Conservation (phyloP, 2,329 filamentous ascomycete genomes). For the Fusarium metavorans region DNA sequence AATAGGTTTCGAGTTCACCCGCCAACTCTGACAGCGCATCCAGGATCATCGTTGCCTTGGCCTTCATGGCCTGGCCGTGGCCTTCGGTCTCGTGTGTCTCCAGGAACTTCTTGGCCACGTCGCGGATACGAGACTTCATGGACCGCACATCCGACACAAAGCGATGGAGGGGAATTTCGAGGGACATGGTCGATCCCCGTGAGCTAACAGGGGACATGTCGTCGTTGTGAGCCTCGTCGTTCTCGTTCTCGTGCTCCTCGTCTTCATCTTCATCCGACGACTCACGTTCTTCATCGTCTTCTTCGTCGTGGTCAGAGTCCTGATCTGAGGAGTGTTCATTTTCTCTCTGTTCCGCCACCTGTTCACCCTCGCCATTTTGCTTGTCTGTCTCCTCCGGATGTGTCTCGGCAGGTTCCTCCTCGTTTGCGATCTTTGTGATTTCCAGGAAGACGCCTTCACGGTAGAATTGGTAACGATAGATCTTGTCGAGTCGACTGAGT, state of each 20-base stretch:
- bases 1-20: constrained; percentile 77
- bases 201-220: constrained; percentile 76
- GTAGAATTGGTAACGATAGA: constrained; percentile 97
- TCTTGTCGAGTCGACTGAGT: constrained; percentile 82
- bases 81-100: constrained; percentile 84
- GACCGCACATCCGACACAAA: constrained; percentile 63
- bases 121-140: constrained; percentile 75
- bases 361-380: constrained; percentile 43
- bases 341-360: constrained; percentile 44
- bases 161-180: constrained; percentile 66
- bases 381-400: constrained; percentile 29
- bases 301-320: constrained; percentile 45
- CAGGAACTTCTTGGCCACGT: constrained; percentile 85
- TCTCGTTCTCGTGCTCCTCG: constrained; percentile 61
- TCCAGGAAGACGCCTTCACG: constrained; percentile 95
- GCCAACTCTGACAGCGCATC: constrained; percentile 78
- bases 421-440: constrained; percentile 81
- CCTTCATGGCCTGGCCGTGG: constrained; percentile 77
- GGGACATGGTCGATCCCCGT: constrained; percentile 73
- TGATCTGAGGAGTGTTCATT: constrained; percentile 47
- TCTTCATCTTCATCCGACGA: constrained; percentile 61
- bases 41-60: constrained; percentile 82
- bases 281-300: constrained; percentile 52
- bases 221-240: constrained; percentile 65
- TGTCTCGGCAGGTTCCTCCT: constrained; percentile 50